These are phyloP conservation scores for Pleurotus sapidus DNA, from an alignment of 768 basidiomycete species.

Conservation along the genomic window DNA sequence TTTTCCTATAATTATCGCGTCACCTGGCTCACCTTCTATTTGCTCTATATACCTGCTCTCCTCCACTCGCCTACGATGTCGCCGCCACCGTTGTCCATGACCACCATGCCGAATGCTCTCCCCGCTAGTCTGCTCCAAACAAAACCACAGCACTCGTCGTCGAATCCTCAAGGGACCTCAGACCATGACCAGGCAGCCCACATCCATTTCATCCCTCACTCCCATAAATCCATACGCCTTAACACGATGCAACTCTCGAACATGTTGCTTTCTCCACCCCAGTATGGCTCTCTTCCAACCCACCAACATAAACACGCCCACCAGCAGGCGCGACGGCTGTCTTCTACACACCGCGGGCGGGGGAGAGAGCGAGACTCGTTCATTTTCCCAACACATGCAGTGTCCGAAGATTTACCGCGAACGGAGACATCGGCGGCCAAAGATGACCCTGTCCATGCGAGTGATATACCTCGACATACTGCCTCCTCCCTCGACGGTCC, in stretches of 20 bases:
- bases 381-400: conserved; percentile 6
- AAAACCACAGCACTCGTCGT: not conserved
- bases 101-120: not conserved
- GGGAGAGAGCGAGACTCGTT: conserved; percentile 2
- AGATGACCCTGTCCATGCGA: too few species aligned
- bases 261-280: conserved; percentile 37
- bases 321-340: not conserved
- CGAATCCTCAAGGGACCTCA: not conserved
- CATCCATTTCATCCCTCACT: conserved; percentile 35
- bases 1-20: not conserved
- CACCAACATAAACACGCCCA: not conserved
- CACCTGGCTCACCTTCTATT: not conserved
- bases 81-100: not conserved
- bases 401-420: too few species aligned
- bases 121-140: conserved; percentile 5
- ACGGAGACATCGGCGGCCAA: not conserved
- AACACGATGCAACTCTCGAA: conserved; percentile 65
- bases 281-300: conserved; percentile 12
- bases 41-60: not conserved
- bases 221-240: conserved; percentile 62
- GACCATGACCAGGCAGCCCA: not conserved
- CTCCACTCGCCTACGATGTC: not conserved
- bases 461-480: too few species aligned
- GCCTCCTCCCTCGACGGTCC: not conserved
- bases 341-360: not conserved